These are phyloP conservation scores for Aspergillus calidoustus DNA, from an alignment of 2,329 filamentous ascomycete species.

Conservation along the genomic window DNA sequence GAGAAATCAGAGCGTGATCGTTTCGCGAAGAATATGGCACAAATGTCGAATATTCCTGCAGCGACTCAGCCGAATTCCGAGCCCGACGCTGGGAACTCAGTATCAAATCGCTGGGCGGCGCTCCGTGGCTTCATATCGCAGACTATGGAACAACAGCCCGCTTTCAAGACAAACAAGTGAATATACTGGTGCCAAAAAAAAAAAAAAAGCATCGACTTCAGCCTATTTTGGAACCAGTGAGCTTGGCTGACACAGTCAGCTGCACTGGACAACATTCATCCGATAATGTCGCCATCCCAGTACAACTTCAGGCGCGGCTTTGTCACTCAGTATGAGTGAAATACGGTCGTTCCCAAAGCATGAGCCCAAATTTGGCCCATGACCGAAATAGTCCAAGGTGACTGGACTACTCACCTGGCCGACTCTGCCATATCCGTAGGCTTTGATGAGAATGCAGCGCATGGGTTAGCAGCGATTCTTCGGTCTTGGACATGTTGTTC, in stretches of 20 bases:
- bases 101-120: slow-evolving; percentile 74
- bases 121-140: slow-evolving; percentile 81
- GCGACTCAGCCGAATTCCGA: slow-evolving; percentile 30
- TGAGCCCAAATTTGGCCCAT: too few relatives aligned
- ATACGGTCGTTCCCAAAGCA: too few relatives aligned
- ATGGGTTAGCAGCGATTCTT: too few relatives aligned
- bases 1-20: slow-evolving; percentile 81
- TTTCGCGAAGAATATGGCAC: slow-evolving; percentile 82
- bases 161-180: slow-evolving; percentile 59
- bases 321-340: neutral
- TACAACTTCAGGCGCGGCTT: neutral
- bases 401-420: too few relatives aligned
- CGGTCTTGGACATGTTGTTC: neutral
- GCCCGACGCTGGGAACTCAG: slow-evolving; percentile 37
- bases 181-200: neutral
- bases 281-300: neutral
- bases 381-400: too few relatives aligned
- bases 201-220: neutral
- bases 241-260: neutral
- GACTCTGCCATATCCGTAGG: too few relatives aligned
- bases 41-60: slow-evolving; percentile 59
- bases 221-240: neutral
- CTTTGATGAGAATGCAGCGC: too few relatives aligned
- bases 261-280: neutral
- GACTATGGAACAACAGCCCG: slow-evolving; percentile 87